Base-by-base conservation (phyloP, 106 monocot species). In the Acanthochlamys bracteata region DNA sequence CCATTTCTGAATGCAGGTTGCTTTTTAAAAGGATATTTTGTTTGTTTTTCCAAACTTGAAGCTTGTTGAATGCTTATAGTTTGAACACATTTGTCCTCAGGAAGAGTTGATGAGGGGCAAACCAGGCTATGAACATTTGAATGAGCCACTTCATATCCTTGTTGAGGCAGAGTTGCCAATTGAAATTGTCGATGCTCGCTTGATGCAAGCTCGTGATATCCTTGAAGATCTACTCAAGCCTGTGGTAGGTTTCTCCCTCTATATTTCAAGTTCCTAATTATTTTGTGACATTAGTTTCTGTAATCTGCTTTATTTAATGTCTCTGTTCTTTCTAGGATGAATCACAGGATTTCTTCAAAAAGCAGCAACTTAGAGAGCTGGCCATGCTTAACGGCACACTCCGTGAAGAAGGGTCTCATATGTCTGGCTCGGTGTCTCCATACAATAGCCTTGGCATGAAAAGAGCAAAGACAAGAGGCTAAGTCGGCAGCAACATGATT, bases 31-130 rank as follows among this genome's bases (percentile, higher is more conserved):
- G 33, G 6, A 33, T 33, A 3, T 33, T 33, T 33, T 33, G 6
- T 33, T 33, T 33, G 6, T 33, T 33, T 33, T 33, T 6, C 33
- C 33, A 6, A 33, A 33, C 33, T 33, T 33, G 33, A 33, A 33
- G 33, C 6, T 1, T 33, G 33, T 33, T 33, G 33, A 33, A 33
- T 33, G 33, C 33, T 33, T 33, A 33, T 6, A 33, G 33, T 33
- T 33, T 3, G 17, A 2, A 13, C 51, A 51, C 51, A 51, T 15
- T 39, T 64, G 11, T 47, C 49, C 41, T 33, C 27, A 93, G 93
- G 93, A 93, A 76, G 93, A 89, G 10, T 83, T 93, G 86, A 93
- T 93, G 93, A 73, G 86, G 66, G 93, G 93, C 46, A 93, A 93
- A 73, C 89, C 89, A 52, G 93, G 93, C 0, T 93, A 89, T 70